Conservation (phyloP, 2,329 filamentous ascomycete genomes). For the Alternaria triticimaculans region DNA sequence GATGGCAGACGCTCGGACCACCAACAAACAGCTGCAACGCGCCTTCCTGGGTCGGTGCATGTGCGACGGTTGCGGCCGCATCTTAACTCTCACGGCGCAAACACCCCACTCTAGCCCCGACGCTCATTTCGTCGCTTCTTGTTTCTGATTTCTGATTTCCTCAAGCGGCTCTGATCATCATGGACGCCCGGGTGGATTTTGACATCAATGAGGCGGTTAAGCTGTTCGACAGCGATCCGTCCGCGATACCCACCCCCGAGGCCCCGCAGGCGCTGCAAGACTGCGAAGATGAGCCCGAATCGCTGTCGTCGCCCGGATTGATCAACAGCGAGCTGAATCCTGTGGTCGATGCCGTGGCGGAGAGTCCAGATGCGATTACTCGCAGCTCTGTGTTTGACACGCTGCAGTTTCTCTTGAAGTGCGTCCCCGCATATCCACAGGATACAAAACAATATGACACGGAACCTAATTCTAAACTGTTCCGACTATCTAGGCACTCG, state of each 20-base stretch:
- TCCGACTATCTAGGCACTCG: conserved; percentile 75
- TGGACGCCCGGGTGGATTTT: conserved; percentile 74
- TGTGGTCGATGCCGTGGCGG: conserved; percentile 89
- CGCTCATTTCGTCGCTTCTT: conserved; percentile 27
- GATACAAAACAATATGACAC: conserved; percentile 32
- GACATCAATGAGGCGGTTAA: conserved; percentile 97
- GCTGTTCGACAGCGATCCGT: conserved; percentile 93
- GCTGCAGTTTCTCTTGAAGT: conserved; percentile 96
- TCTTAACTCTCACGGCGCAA: conserved; percentile 22
- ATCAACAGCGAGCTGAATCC: conserved; percentile 88
- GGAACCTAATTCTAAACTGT: conserved; percentile 67
- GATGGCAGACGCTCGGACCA: conserved; percentile 15
- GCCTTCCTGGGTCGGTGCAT: conserved; percentile 14
- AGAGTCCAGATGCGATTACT: conserved; percentile 87
- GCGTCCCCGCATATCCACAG: conserved; percentile 65
- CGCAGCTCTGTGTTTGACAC: conserved; percentile 85
- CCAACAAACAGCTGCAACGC: conserved; percentile 29
- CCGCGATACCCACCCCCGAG: conserved; percentile 81
- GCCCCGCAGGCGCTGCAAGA: conserved; percentile 83
- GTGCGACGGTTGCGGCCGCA: conserved; percentile 21
- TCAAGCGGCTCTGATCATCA: conserved; percentile 57
- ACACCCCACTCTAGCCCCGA: conserved; percentile 11
- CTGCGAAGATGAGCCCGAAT: conserved; percentile 90
- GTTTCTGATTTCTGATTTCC: conserved; percentile 13
- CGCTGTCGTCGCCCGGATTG: conserved; percentile 73